Evolutionary conservation across 345 rosid genomes (phyloP), one percentile per base, ranked within the genome.

Genomic region (Linum tenue): DNA sequence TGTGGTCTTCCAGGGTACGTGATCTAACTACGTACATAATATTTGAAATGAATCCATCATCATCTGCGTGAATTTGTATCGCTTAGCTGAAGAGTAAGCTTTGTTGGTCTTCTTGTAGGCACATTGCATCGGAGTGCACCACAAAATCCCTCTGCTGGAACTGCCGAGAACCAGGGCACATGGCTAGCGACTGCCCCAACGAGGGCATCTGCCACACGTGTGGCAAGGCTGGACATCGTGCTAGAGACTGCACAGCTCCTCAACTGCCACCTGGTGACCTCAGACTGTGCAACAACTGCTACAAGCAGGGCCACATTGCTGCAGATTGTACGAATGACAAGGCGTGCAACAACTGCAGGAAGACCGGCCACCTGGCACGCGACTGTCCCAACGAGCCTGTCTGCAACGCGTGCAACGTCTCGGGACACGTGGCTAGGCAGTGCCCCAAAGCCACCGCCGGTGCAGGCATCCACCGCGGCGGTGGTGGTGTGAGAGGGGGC

Each of bases 121-220:
- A 94, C 70, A 86, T 94, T 76, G 97, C 96, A 62, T 84, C 85
- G 5, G 97, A 94, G 69, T 94, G 99, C 89, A 85, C 90, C 9
- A 88, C 92, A 10, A 90, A 94, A 74, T 80, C 90, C 0, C 66
- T 92, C 48, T 94, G 99, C 57, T 94, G 97, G 97, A 94, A 94
- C 75, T 94, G 97, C 56, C 82, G 96, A 61, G 99, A 90, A 64
- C 96, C 96, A 2, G 97, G 99, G 36, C 99, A 94, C 68, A 80
- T 85, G 76, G 96, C 96, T 61, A 72, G 80, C 70, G 75, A 78
- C 75, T 94, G 99, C 67, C 83, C 92, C 9, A 94, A 94, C 68
- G 97, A 94, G 78, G 92, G 90, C 74, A 84, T 94, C 81, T 94
- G 99, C 80, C 97, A 94, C 78, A 81, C 95, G 3, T 94, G 99